phyloP scores from a whole-genome alignment of 371 early-diverging fungal genomes.

The Thermomucor indicae-seudaticae region DNA sequence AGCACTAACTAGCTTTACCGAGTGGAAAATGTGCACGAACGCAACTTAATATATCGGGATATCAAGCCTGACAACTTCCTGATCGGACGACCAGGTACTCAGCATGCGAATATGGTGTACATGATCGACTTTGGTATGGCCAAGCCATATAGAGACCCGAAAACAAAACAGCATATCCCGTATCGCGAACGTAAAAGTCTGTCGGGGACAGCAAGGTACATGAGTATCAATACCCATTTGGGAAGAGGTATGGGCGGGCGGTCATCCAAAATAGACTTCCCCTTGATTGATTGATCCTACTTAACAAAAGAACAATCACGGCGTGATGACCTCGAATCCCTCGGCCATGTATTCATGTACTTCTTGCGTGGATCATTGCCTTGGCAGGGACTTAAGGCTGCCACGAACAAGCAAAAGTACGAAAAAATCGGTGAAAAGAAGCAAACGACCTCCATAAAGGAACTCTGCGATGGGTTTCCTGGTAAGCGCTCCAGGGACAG shows the following conservation, averaged over 20 bases:
- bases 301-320: conserved; percentile 78
- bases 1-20: conserved; percentile 59
- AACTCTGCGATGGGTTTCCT: conserved; percentile 83
- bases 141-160: conserved; percentile 85
- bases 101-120: conserved; percentile 55
- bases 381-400: conserved; percentile 94
- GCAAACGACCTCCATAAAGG: conserved; percentile 69
- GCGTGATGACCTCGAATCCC: conserved; percentile 93
- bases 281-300: background rate
- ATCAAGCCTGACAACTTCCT: conserved; percentile 99
- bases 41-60: conserved; percentile 96
- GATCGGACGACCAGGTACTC: conserved; percentile 71
- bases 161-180: conserved; percentile 88
- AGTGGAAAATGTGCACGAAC: conserved; percentile 94
- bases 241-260: conserved; percentile 55
- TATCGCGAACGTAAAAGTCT: conserved; percentile 86
- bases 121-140: conserved; percentile 96
- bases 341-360: conserved; percentile 96
- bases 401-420: conserved; percentile 93
- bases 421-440: conserved; percentile 93
- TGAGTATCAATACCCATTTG: conserved; percentile 94
- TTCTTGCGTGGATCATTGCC: conserved; percentile 90
- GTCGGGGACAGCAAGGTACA: conserved; percentile 95
- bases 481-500: conserved; percentile 20
- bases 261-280: background rate